Base-by-base conservation (phyloP, 495 filamentous ascomycete species). In the Aspergillus ostianus region DNA sequence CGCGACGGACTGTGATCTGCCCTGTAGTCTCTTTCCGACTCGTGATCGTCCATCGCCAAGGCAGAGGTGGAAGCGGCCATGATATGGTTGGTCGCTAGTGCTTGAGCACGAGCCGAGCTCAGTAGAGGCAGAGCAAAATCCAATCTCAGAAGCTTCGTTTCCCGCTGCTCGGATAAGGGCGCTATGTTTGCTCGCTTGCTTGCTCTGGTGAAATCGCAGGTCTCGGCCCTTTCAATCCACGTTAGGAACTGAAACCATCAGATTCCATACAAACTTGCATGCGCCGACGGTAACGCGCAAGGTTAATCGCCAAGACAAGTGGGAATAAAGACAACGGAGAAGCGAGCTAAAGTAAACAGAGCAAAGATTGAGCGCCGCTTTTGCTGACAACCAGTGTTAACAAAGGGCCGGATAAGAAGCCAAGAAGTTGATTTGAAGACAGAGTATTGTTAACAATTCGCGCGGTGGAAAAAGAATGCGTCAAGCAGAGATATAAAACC, bases 1-100 rank as follows among this genome's bases (percentile, higher is more conserved):
- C 76, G 74, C 17, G 79, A 80, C 29, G 80, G 78, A 49, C 77
- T 81, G 47, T 76, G 75, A 20, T 80, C 79, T 29, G 77, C 59
- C 48, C 73, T 73, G 18, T 70, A 67, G 41, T 82, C 77, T 32
- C 65, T 67, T 46, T 76, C 74, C 7, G 70, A 63, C 18, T 71
- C 74, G 50, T 74, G 73, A 55, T 71, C 68, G 30, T 73, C 74
- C 66, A 75, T 70, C 55, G 70, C 66, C 49, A 77, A 63, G 20
- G 66, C 69, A 23, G 76, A 66, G 44, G 78, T 70, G 47, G 80
- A 71, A 53, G 79, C 70, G 26, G 78, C 73, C 80, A 83, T 82
- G 32, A 13, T 62, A n/a, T 41, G 44, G 20, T 20, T 12, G 18
- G 51, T 44, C n/a, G 54, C 21, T 49, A 36, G 13, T 47, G 30